Base-by-base conservation (phyloP, 1,284 basidiomycete species). In the Ganoderma boninense region DNA sequence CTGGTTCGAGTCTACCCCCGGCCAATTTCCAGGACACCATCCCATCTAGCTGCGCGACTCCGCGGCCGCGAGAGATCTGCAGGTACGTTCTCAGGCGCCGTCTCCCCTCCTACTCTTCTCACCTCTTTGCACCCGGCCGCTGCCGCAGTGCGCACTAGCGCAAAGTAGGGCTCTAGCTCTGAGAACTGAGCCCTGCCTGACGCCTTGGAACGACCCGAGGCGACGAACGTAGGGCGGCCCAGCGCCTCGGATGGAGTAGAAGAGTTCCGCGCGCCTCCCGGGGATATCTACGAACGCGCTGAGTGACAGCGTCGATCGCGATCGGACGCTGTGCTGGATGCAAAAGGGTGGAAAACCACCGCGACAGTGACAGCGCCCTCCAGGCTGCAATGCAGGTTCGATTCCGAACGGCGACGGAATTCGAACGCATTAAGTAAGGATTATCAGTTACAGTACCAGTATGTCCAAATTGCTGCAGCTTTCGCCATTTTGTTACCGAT, bases 61-160 rank as follows among this genome's bases (percentile, higher is more conserved):
- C 14, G 23, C 7, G 38, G n/a, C 42, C 10, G 8, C 42, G 60
- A 62, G 40, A 43, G 70, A 74, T 74, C 73, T 71, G 73, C 73
- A 74, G 65, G 69, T 65, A 60, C 70, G 44, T 74, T 74, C 70
- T 62, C 73, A 72, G 57, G 66, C 44, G 63, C 72, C 65, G 61
- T 1, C 26, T 56, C 29, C 20, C 42, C 56, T 64, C 52, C 68
- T 43, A 29, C n/a, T 23, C 72, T 43, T 40, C n/a, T 43, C 13
- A 26, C 11, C 14, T 20, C 14, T 18, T 49, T 43, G 63, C 54
- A 40, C 11, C 49, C 20, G 18, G 5, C 20, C 23, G 46, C 46
- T 8, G n/a, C 46, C 20, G 20, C n/a, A 32, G 29, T 32, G 29
- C 46, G 3, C 4, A 4, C 8, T 1, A 68, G 65, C n/a, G 10